Conservation (phyloP, 164 flowering plant species). For the Sedum album region DNA sequence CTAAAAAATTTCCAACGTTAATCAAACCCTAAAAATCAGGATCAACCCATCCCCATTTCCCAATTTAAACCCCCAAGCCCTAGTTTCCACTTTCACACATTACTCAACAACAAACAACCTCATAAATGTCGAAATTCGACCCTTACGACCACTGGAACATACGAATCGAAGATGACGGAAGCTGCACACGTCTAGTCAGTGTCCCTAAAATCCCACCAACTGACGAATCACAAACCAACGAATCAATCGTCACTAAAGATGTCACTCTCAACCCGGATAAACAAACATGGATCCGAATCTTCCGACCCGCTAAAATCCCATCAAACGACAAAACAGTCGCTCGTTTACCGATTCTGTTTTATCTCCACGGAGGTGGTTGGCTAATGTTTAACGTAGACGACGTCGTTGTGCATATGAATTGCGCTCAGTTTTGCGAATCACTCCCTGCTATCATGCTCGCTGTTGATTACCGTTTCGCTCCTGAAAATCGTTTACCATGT, state of each 20-base stretch:
- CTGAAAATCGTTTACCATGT: slow-evolving; percentile 49
- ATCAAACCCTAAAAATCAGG: neutral
- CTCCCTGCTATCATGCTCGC: slow-evolving; percentile 40
- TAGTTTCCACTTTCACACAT: too few species aligned
- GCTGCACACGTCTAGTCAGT: neutral
- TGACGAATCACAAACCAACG: neutral
- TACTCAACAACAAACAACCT: neutral
- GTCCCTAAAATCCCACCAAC: neutral
- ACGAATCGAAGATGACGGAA: neutral
- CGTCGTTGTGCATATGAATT: slow-evolving; percentile 15
- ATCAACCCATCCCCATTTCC: neutral
- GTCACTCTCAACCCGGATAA: slow-evolving; percentile 23
- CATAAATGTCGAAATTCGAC: slow-evolving; percentile 1
- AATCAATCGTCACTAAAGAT: slow-evolving; percentile 33
- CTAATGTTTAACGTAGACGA: slow-evolving; percentile 18
- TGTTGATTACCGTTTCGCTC: slow-evolving; percentile 45
- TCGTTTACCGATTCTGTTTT: slow-evolving; percentile 45
- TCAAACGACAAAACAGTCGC: slow-evolving; percentile 33
- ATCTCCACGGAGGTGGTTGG: slow-evolving; percentile 47
- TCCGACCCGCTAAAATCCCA: slow-evolving; percentile 35
- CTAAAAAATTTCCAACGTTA: neutral
- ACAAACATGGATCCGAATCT: slow-evolving; percentile 36
- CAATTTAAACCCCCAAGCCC: neutral
- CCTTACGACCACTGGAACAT: slow-evolving; percentile 3
- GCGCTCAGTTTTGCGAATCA: slow-evolving; percentile 17